These are phyloP conservation scores for Bipolaris cookei DNA, from an alignment of 2,329 filamentous ascomycete species.

Conservation along the genomic window DNA sequence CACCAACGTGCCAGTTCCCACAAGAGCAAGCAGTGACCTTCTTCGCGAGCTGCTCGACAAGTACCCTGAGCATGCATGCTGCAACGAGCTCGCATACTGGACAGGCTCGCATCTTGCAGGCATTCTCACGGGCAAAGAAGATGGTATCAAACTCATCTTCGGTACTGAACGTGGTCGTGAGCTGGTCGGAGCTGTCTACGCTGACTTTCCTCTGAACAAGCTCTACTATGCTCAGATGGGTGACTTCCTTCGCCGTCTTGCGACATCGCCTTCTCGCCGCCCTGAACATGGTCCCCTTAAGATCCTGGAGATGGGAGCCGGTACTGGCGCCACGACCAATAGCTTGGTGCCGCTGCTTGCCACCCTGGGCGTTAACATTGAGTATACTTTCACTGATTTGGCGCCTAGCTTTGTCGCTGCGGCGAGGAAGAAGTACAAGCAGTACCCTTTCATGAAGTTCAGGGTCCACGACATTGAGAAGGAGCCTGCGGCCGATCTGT, in stretches of 20 bases:
- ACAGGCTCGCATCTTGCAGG: neutral
- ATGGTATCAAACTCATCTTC: neutral
- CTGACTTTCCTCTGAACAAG: neutral
- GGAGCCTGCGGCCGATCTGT: slow-evolving; percentile 12
- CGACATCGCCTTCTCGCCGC: neutral
- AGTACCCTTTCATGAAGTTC: slow-evolving; percentile 43
- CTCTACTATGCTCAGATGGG: slow-evolving; percentile 2
- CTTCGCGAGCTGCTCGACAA: neutral
- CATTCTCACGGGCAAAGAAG: neutral
- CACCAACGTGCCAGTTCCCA: neutral
- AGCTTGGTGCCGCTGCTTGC: slow-evolving; percentile 37
- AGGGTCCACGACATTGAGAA: slow-evolving; percentile 44
- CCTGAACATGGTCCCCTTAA: slow-evolving; percentile 13
- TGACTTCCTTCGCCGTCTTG: slow-evolving; percentile 19
- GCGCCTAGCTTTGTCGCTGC: slow-evolving; percentile 46
- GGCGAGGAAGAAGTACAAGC: slow-evolving; percentile 31
- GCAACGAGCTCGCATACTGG: neutral
- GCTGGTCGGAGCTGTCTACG: neutral
- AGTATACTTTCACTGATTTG: slow-evolving; percentile 53
- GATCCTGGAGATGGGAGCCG: slow-evolving; percentile 50
- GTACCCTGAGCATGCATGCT: neutral
- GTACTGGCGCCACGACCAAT: slow-evolving; percentile 48
- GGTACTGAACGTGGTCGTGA: neutral
- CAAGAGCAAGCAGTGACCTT: neutral
- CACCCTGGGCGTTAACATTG: slow-evolving; percentile 34